Percentiles rank a stretch among this genome's conserved stretches.
Conservation (phyloP, 225 moss, liverwort and hornwort genomes). For the Sphagnum tenellum region DNA sequence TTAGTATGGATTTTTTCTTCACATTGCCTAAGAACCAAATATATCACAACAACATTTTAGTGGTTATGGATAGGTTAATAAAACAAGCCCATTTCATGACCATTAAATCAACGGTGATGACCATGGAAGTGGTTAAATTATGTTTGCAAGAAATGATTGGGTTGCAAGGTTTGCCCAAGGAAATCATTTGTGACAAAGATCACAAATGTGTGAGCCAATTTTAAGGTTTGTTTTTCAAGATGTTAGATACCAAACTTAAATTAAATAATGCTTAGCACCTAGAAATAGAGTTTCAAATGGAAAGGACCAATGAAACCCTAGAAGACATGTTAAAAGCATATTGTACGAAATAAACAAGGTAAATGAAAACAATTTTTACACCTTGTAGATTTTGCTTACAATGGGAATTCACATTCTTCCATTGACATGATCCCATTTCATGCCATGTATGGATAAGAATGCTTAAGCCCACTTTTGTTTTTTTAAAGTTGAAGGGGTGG, state of each 20-base stretch:
- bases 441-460: background rate
- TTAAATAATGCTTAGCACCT: background rate
- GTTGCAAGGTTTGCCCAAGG: background rate
- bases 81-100: background rate
- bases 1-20: conserved; percentile 1
- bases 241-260: background rate
- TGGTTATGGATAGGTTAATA: background rate
- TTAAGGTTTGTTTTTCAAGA: background rate
- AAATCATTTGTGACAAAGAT: background rate
- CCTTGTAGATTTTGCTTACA: conserved; percentile 1
- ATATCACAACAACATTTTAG: background rate
- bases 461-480: background rate
- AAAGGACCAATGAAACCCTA: conserved; percentile 1
- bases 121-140: background rate
- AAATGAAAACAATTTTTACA: background rate
- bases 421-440: background rate
- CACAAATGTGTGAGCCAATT: background rate
- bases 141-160: background rate
- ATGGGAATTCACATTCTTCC: background rate
- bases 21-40: background rate
- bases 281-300: background rate
- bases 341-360: background rate
- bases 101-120: too few species aligned
- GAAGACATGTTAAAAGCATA: conserved; percentile 1
- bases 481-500: background rate